A percentile compares a stretch with the other conserved stretches of the same genome.
phyloP scores from a whole-genome alignment of 2,329 filamentous ascomycete species.

The Penicillium digitatum region DNA sequence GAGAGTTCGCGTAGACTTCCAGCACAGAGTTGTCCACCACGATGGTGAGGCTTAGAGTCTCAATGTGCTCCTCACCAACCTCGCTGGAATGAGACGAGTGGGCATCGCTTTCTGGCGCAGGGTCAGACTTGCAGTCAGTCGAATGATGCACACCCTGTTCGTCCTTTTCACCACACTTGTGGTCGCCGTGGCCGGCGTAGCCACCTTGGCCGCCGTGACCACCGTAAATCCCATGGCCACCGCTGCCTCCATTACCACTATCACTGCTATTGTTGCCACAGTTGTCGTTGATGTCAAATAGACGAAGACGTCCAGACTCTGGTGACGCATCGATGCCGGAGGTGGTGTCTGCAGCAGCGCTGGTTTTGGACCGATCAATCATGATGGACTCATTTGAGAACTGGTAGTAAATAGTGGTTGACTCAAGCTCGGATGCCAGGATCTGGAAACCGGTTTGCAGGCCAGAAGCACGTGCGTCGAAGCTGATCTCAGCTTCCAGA shows the following conservation, averaged over 20 bases:
- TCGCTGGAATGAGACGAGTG: background rate
- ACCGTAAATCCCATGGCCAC: background rate
- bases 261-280: background rate
- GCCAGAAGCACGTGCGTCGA: background rate
- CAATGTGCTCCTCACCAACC: background rate
- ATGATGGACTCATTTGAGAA: background rate
- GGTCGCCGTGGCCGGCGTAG: background rate
- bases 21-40: background rate
- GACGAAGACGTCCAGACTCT: background rate
- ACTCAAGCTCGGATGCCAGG: background rate
- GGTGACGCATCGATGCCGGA: background rate
- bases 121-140: background rate
- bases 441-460: background rate
- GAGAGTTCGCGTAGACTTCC: background rate
- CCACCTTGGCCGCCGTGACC: background rate
- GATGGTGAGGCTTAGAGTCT: background rate
- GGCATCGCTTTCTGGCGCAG: background rate
- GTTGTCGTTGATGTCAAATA: background rate
- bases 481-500: background rate
- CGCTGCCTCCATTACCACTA: background rate
- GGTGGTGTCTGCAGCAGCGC: background rate
- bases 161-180: background rate
- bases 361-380: background rate
- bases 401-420: background rate
- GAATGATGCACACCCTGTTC: background rate